Conservation (phyloP, 495 filamentous ascomycete species). For the Penicillium fimorum region DNA sequence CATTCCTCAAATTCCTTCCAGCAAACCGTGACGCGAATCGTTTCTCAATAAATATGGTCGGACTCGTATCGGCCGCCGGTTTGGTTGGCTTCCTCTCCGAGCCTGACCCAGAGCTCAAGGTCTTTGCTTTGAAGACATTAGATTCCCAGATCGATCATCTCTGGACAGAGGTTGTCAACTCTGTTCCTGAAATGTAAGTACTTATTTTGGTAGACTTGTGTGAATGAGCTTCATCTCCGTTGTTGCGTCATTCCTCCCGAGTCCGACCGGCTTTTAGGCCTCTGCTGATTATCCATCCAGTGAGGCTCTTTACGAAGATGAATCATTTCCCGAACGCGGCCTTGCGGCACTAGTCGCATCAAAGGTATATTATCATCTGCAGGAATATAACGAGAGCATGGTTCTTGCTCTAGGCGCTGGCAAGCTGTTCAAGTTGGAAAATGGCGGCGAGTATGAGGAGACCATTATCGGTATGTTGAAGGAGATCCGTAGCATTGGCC, state of each 20-base stretch:
- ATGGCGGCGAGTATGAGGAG: slow-evolving; percentile 94
- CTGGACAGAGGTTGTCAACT: slow-evolving; percentile 94
- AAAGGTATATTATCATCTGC: slow-evolving; percentile 98
- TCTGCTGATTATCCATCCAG: slow-evolving; percentile 46
- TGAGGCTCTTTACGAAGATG: slow-evolving; percentile 96
- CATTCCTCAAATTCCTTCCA: slow-evolving; percentile 16
- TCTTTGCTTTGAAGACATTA: slow-evolving; percentile 89
- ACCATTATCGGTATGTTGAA: slow-evolving; percentile 74
- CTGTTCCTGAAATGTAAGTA: slow-evolving; percentile 88
- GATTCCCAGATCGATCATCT: slow-evolving; percentile 94
- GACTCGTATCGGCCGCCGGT: slow-evolving; percentile 88
- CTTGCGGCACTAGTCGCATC: slow-evolving; percentile 92
- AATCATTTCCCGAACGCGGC: slow-evolving; percentile 87
- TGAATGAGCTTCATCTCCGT: background rate
- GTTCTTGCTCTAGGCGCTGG: slow-evolving; percentile 93
- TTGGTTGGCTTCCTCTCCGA: slow-evolving; percentile 95
- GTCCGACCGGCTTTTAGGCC: slow-evolving; percentile 6
- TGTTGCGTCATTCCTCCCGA: slow-evolving; percentile 10
- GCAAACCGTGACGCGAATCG: slow-evolving; percentile 10
- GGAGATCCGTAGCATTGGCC: background rate
- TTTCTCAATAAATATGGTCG: slow-evolving; percentile 66
- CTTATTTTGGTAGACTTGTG: background rate
- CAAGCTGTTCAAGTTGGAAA: slow-evolving; percentile 89
- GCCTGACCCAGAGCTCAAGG: slow-evolving; percentile 85
- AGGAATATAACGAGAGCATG: slow-evolving; percentile 99